Conservation (phyloP, 2,329 filamentous ascomycete genomes). For the Neophaeococcomyces aloes region DNA sequence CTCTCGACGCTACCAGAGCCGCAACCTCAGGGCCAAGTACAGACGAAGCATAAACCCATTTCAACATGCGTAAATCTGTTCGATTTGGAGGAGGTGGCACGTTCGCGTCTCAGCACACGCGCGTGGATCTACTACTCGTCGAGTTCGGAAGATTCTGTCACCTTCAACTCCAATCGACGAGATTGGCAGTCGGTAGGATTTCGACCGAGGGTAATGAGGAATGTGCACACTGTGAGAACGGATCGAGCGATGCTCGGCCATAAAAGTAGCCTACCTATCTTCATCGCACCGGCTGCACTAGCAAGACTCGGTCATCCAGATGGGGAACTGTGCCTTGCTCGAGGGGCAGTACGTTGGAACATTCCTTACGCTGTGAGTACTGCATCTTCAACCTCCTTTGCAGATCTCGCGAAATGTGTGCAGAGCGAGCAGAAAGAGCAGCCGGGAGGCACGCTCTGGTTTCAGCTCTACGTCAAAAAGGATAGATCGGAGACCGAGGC, state of each 20-base stretch:
- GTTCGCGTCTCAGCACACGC: conserved; percentile 67
- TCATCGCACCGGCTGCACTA: conserved; percentile 80
- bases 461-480: conserved; percentile 89
- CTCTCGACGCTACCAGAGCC: too few species aligned
- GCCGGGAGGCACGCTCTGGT: conserved; percentile 73
- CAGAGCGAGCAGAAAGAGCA: conserved; percentile 66
- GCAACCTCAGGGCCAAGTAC: too few species aligned
- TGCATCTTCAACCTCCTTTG: conserved; percentile 78
- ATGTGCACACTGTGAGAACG: conserved; percentile 63
- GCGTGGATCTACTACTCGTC: conserved; percentile 92
- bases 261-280: conserved; percentile 66
- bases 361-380: conserved; percentile 68
- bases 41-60: too few species aligned
- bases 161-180: conserved; percentile 82
- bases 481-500: conserved; percentile 69
- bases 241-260: conserved; percentile 70
- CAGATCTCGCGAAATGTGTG: too few species aligned
- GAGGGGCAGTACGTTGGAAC: too few species aligned
- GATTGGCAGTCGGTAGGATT: conserved; percentile 65
- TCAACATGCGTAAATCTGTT: conserved; percentile 72
- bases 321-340: too few species aligned
- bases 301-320: conserved; percentile 74
- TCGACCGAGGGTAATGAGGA: conserved; percentile 72
- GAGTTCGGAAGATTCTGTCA: conserved; percentile 69
- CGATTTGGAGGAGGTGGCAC: conserved; percentile 76